Evolutionary conservation across 306 rosid species (phyloP).

Genomic region (Macrotyloma uniflorum): DNA sequence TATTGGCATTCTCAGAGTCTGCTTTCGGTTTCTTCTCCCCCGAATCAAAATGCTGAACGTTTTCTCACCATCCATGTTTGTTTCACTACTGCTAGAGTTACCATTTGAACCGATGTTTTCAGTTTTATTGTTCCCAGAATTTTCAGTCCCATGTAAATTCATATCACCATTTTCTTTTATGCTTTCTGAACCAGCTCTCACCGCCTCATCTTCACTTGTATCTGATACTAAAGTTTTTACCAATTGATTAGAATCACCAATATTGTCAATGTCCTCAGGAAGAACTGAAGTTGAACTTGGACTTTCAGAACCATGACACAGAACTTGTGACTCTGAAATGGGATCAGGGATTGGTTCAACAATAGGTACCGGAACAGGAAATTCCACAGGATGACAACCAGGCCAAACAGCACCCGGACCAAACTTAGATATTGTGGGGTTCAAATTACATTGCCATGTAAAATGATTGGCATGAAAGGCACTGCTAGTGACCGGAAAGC

Average conservation of each 20-base stretch:
- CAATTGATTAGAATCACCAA: constrained; percentile 57
- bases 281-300: constrained; percentile 50
- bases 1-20: constrained; percentile 91
- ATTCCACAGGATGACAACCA: constrained; percentile 81
- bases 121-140: constrained; percentile 43
- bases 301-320: constrained; percentile 50
- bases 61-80: constrained; percentile 70
- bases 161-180: constrained; percentile 60
- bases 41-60: constrained; percentile 91
- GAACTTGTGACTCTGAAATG: constrained; percentile 54
- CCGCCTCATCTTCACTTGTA: constrained; percentile 49
- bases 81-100: constrained; percentile 47
- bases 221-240: constrained; percentile 45
- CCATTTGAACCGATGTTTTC: constrained; percentile 39
- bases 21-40: constrained; percentile 94
- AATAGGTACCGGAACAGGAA: constrained; percentile 72
- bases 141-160: constrained; percentile 48
- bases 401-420: constrained; percentile 77
- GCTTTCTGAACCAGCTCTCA: constrained; percentile 50
- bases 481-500: constrained; percentile 68
- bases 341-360: constrained; percentile 60
- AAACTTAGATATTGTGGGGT: constrained; percentile 64
- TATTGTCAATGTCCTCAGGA: constrained; percentile 55
- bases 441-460: constrained; percentile 81
- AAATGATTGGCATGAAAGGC: constrained; percentile 84